These are phyloP conservation scores for Agapanthus africanus DNA, from an alignment of 106 monocot species.

Conservation along the genomic window DNA sequence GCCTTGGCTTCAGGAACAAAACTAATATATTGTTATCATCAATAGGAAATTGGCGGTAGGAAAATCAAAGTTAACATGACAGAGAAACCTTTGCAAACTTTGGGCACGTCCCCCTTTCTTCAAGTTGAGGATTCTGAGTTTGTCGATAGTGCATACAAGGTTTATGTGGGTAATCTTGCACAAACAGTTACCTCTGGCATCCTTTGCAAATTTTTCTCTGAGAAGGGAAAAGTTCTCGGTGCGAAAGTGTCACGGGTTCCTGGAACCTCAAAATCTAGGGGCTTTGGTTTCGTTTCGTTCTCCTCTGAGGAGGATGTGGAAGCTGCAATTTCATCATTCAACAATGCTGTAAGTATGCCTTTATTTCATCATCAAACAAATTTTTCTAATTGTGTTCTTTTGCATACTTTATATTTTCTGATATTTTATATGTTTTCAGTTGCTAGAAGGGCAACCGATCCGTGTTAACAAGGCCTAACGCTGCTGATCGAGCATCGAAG, in stretches of 20 bases:
- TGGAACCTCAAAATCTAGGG: slow-evolving; percentile 86
- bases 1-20: slow-evolving; percentile 2
- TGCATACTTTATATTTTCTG: not conserved
- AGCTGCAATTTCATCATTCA: slow-evolving; percentile 58
- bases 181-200: slow-evolving; percentile 73
- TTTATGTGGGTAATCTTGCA: slow-evolving; percentile 88
- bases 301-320: slow-evolving; percentile 82
- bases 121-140: slow-evolving; percentile 72
- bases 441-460: slow-evolving; percentile 78
- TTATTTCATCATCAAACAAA: not conserved
- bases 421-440: slow-evolving; percentile 41
- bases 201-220: slow-evolving; percentile 74
- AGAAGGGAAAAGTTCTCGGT: slow-evolving; percentile 73
- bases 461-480: slow-evolving; percentile 82
- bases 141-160: slow-evolving; percentile 87
- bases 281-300: slow-evolving; percentile 91
- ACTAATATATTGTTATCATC: not conserved
- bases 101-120: slow-evolving; percentile 46
- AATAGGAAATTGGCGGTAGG: slow-evolving; percentile 84
- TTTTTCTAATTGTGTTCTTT: too few relatives aligned
- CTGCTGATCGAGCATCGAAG: slow-evolving; percentile 1
- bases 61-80: slow-evolving; percentile 96
- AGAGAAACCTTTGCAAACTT: slow-evolving; percentile 57
- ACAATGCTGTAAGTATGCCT: slow-evolving; percentile 59
- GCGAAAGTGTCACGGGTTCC: slow-evolving; percentile 73